phyloP scores from a whole-genome alignment of 2,329 filamentous ascomycete species.

The Rhytidhysteron rufulum region DNA sequence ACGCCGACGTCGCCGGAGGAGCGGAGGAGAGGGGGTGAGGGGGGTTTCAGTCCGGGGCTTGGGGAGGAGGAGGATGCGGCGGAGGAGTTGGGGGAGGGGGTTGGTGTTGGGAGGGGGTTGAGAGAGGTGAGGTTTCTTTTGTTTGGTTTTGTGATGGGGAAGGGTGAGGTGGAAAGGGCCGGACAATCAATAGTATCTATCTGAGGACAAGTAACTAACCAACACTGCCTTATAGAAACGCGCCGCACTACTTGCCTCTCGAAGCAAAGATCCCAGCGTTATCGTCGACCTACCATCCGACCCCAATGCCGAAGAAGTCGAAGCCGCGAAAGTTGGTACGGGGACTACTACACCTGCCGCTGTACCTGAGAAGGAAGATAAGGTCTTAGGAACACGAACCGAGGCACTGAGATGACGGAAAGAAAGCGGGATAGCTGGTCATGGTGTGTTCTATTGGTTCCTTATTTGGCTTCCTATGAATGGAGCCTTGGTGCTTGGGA shows the following conservation, averaged over 20 bases:
- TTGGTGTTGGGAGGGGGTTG: slow-evolving; percentile 14
- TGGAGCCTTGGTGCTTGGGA: too few species aligned
- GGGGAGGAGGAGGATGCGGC: slow-evolving; percentile 26
- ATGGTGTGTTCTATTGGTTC: neutral
- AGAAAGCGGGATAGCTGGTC: neutral
- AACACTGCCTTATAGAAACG: slow-evolving; percentile 27
- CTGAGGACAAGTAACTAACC: neutral
- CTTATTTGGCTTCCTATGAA: too few species aligned
- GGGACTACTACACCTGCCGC: slow-evolving; percentile 11
- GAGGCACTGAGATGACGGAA: neutral
- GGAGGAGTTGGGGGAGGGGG: slow-evolving; percentile 25
- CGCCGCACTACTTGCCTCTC: slow-evolving; percentile 31
- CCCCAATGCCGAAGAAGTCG: slow-evolving; percentile 43
- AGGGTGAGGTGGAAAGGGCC: neutral
- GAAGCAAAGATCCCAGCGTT: slow-evolving; percentile 42
- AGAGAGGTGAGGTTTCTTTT: slow-evolving; percentile 21
- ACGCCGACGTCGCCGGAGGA: slow-evolving; percentile 20
- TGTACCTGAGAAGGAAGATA: neutral
- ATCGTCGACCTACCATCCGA: slow-evolving; percentile 43
- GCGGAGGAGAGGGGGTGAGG: slow-evolving; percentile 15
- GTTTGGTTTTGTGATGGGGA: too few species aligned
- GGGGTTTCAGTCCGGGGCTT: slow-evolving; percentile 14
- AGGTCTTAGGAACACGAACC: neutral
- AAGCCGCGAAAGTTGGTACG: slow-evolving; percentile 22
- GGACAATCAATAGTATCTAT: neutral